Percentiles rank a stretch among this genome's conserved stretches.
These are phyloP conservation scores for Fusarium dlaminii DNA, from an alignment of 2,329 filamentous ascomycete species.

Conservation along the genomic window DNA sequence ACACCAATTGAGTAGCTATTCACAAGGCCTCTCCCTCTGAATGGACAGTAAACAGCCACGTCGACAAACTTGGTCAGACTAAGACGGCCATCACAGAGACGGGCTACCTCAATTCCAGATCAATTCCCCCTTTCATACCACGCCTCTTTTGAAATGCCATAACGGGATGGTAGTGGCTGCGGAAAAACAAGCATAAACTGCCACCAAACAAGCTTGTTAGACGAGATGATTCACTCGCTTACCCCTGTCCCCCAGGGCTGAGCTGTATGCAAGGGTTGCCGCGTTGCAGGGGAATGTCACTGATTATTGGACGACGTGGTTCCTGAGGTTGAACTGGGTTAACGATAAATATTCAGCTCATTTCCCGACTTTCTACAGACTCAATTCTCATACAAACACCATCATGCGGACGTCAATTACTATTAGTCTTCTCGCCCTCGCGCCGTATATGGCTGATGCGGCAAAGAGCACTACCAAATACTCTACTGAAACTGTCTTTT, in stretches of 20 bases:
- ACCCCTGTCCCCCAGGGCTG: constrained; percentile 6
- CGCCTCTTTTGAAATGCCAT: background rate
- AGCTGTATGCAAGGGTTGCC: background rate
- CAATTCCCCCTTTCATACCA: background rate
- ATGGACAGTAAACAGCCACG: background rate
- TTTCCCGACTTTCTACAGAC: background rate
- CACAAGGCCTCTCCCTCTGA: accelerated
- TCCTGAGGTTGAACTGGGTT: background rate
- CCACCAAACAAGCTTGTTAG: background rate
- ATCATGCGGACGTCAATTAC: background rate
- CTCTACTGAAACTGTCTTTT: constrained; percentile 25
- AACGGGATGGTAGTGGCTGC: background rate
- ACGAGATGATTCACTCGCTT: background rate
- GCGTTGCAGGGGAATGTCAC: background rate
- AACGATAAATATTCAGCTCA: background rate
- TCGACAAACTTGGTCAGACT: background rate
- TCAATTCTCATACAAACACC: background rate
- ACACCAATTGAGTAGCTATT: background rate
- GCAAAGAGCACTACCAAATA: constrained; percentile 13
- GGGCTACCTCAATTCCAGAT: background rate
- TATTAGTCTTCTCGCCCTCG: background rate
- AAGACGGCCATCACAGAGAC: background rate
- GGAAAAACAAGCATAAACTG: background rate
- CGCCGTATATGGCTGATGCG: background rate
- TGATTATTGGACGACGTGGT: background rate